Percentiles rank a stretch among this genome's conserved stretches.
Conservation (phyloP, 148 eudicot species). For the Nepenthes mirabilis region DNA sequence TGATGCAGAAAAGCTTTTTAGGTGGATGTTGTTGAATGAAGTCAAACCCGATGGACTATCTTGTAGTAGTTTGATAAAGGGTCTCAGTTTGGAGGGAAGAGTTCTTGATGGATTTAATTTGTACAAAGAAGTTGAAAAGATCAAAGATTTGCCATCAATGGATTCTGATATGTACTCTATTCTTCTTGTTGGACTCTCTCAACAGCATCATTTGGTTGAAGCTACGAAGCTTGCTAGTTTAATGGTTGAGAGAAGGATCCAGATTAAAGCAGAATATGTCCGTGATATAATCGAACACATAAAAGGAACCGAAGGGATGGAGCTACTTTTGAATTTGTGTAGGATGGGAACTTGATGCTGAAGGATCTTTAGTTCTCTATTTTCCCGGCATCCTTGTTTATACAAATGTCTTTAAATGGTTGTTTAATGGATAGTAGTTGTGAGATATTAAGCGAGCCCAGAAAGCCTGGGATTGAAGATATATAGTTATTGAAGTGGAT, state of each 20-base stretch:
- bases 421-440: too few species aligned
- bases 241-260: conserved; percentile 37
- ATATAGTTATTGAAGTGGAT: too few species aligned
- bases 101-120: conserved; percentile 51
- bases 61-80: conserved; percentile 36
- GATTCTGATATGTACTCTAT: conserved; percentile 51
- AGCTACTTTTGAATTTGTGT: conserved; percentile 22
- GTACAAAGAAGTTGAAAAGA: conserved; percentile 31
- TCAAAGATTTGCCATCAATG: conserved; percentile 25
- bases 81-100: conserved; percentile 34
- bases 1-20: conserved; percentile 56
- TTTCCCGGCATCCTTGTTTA: too few species aligned
- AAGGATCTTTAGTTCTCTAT: background rate
- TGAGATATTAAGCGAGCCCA: too few species aligned
- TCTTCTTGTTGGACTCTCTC: conserved; percentile 54
- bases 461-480: too few species aligned
- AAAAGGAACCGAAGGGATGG: conserved; percentile 17
- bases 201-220: conserved; percentile 27
- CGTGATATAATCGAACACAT: conserved; percentile 16
- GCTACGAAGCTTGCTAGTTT: conserved; percentile 27
- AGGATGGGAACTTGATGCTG: conserved; percentile 4
- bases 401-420: too few species aligned
- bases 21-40: conserved; percentile 41
- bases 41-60: conserved; percentile 56
- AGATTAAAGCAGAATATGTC: conserved; percentile 20